Conservation (phyloP, 192 early-diverging fungal genomes). For the Mortierella antarctica region DNA sequence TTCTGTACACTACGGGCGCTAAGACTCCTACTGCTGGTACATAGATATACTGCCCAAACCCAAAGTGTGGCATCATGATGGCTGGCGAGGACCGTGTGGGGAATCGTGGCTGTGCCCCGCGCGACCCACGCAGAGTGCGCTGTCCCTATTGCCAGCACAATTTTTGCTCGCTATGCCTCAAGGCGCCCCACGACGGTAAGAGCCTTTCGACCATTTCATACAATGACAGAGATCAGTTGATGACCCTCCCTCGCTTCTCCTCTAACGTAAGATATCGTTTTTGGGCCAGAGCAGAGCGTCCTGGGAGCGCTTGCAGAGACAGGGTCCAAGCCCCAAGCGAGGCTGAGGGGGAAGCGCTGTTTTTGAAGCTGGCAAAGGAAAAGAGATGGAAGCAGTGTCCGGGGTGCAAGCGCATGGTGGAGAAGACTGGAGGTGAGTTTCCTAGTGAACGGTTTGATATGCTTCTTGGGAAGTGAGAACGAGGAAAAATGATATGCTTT, state of each 20-base stretch:
- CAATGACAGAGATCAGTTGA: too few species aligned
- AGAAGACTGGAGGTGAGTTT: constrained; percentile 15
- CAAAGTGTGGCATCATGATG: not conserved
- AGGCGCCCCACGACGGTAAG: constrained; percentile 17
- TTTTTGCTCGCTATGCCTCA: constrained; percentile 20
- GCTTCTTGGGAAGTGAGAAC: not conserved
- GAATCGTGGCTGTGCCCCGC: too few species aligned
- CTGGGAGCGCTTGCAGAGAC: too few species aligned
- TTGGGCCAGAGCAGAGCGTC: too few species aligned
- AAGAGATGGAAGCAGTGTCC: constrained; percentile 21
- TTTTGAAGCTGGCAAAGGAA: constrained; percentile 5
- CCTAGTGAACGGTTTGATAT: not conserved
- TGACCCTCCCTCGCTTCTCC: not conserved
- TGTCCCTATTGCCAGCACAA: constrained; percentile 21
- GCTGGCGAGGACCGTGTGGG: too few species aligned
- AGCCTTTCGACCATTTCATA: too few species aligned
- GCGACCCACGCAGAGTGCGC: not conserved
- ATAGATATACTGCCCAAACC: constrained; percentile 26
- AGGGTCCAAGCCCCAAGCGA: too few species aligned
- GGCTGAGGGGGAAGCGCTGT: not conserved
- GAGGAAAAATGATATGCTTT: not conserved
- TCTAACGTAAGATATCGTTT: constrained; percentile 11
- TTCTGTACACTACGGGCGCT: not conserved
- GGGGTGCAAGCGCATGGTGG: constrained; percentile 11
- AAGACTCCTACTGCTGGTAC: not conserved